Evolutionary conservation across 352 stramenopile genomes (phyloP).

Genomic region (Pythium rishiriense): DNA sequence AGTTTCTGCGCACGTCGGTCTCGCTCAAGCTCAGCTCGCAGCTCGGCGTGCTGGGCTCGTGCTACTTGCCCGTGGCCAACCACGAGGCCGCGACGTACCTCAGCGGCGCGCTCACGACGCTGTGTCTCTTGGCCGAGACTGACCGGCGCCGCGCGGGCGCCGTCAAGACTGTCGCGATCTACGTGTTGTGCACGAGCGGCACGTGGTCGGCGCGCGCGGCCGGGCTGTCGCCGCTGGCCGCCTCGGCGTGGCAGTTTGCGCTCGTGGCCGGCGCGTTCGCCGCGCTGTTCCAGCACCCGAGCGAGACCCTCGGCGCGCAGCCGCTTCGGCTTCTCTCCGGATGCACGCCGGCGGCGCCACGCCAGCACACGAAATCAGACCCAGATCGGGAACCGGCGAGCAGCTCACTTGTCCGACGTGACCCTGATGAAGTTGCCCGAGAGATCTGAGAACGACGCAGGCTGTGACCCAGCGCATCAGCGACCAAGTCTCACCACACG

Average conservation of each 20-base stretch:
- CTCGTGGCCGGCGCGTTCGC: slow-evolving; percentile 43
- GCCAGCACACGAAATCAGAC: not conserved
- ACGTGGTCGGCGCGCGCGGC: slow-evolving; percentile 33
- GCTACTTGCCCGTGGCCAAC: slow-evolving; percentile 34
- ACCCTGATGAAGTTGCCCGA: too few relatives aligned
- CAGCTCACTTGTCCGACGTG: too few relatives aligned
- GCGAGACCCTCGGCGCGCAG: slow-evolving; percentile 5
- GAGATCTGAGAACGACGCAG: not conserved
- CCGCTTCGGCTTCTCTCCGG: slow-evolving; percentile 18
- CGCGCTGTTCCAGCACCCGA: slow-evolving; percentile 17
- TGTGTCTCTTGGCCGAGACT: slow-evolving; percentile 54
- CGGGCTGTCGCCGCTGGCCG: slow-evolving; percentile 18
- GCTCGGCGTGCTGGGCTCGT: slow-evolving; percentile 55
- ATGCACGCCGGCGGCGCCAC: not conserved
- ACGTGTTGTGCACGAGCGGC: slow-evolving; percentile 43
- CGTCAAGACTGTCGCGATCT: slow-evolving; percentile 59
- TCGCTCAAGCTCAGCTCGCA: slow-evolving; percentile 67
- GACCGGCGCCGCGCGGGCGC: slow-evolving; percentile 50
- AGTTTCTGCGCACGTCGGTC: slow-evolving; percentile 58
- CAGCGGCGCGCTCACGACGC: slow-evolving; percentile 41
- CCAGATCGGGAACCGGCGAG: slow-evolving; percentile 3
- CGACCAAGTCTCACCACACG: too few relatives aligned
- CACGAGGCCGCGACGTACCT: slow-evolving; percentile 32
- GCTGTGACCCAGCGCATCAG: too few relatives aligned
- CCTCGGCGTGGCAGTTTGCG: slow-evolving; percentile 35